Conservation (phyloP, 208 protist species). For the Trichomonas gallinae region DNA sequence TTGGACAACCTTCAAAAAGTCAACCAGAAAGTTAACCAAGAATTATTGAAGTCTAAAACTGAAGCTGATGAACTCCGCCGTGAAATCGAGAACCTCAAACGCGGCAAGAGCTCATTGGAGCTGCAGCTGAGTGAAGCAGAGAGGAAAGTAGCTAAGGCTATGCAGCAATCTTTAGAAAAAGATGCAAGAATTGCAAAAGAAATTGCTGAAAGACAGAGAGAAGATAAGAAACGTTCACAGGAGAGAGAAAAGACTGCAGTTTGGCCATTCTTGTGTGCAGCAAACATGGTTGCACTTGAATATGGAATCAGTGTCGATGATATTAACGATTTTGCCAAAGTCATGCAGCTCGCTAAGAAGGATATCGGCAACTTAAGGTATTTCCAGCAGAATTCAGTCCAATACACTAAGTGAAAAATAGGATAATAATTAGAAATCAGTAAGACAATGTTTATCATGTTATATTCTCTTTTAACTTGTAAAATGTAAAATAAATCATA, state of each 20-base stretch:
- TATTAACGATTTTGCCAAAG: neutral
- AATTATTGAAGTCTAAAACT: neutral
- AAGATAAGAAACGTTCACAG: neutral
- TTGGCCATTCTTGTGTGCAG: neutral
- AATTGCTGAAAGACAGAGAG: neutral
- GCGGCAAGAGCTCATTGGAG: neutral
- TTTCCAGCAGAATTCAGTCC: neutral
- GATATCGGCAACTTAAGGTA: neutral
- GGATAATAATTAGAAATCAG: too few species aligned
- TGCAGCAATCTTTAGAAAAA: neutral
- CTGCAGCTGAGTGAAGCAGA: neutral
- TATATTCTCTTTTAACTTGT: too few species aligned
- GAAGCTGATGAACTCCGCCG: neutral
- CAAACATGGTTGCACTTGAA: neutral
- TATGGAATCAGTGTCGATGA: neutral
- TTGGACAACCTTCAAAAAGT: neutral
- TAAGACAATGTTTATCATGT: too few species aligned
- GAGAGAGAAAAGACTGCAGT: neutral
- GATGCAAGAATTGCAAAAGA: neutral
- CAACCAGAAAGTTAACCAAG: neutral
- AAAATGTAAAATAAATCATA: too few species aligned
- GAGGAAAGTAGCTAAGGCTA: neutral
- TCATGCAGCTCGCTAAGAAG: neutral
- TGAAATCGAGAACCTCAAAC: neutral
- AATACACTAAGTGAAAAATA: neutral